Percentiles rank a stretch among this genome's conserved stretches.
phyloP scores from a whole-genome alignment of 164 flowering plant genomes.

The Akebia trifoliata region DNA sequence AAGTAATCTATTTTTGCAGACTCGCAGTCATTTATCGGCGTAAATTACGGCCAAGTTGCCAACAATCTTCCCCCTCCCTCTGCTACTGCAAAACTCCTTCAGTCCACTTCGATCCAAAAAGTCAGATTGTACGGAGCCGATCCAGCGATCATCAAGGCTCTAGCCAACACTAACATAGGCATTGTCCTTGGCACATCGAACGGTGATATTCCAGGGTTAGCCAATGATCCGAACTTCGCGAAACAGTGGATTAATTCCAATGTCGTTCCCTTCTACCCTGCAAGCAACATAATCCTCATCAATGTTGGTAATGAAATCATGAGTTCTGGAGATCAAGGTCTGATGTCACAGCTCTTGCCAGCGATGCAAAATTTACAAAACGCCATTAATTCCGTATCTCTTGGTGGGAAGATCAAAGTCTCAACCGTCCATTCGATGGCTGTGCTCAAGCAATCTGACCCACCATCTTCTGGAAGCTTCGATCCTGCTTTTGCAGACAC shows the following conservation, averaged over 20 bases:
- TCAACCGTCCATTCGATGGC: conserved; percentile 94
- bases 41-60: conserved; percentile 87
- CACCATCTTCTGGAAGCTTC: conserved; percentile 76
- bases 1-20: conserved; percentile 32
- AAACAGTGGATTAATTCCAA: conserved; percentile 67
- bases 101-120: conserved; percentile 59
- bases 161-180: conserved; percentile 76
- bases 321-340: conserved; percentile 39
- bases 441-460: conserved; percentile 64
- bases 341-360: conserved; percentile 49
- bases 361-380: conserved; percentile 82
- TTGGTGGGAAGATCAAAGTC: conserved; percentile 73
- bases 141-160: conserved; percentile 68
- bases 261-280: conserved; percentile 71
- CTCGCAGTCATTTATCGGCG: conserved; percentile 68
- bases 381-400: conserved; percentile 46
- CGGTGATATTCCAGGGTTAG: conserved; percentile 69
- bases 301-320: conserved; percentile 86
- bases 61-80: conserved; percentile 84
- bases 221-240: conserved; percentile 65
- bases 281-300: conserved; percentile 64
- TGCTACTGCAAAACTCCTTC: conserved; percentile 63
- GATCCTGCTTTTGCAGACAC: conserved; percentile 30
- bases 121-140: conserved; percentile 80
- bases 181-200: conserved; percentile 72